Base-by-base conservation (phyloP, 2,329 filamentous ascomycete species). In the Colletotrichum sp. region DNA sequence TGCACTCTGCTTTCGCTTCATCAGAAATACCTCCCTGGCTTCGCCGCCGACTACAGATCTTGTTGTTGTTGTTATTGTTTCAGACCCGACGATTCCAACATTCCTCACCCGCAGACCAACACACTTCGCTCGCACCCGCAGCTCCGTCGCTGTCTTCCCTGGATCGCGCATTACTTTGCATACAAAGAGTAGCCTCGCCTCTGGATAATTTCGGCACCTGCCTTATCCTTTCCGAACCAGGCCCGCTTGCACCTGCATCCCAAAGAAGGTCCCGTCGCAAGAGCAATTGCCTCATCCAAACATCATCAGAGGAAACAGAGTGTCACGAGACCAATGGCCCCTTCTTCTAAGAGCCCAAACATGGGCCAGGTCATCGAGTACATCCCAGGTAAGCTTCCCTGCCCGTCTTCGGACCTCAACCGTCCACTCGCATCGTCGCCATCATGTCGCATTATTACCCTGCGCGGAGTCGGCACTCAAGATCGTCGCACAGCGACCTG, bases 281-380 rank as follows among this genome's bases (percentile, higher is more conserved):
- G 60, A 71, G 72, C 72, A 75, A 65, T 32, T 39, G 64, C 71
- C 71, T 36, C 36, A 16, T 36, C 49, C 24, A 55, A 13, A 68
- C n/a, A 65, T 4, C 24, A 26, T 64, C 49, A 59, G 34, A 69
- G 74, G 74, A 60, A 66, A 65, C 64, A 32, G 36, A 68, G 64
- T 66, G 64, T 60, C 64, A 26, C 71, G 55, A 76, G 62, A 63
- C 81, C 81, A 81, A 91, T 91, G 89, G 87, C 88, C 79, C 88
- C 89, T 85, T 88, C 89, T 79, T 86, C 84, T 79, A 83, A 84
- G 84, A 85, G 84, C 82, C 82, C 90, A 84, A 94, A 92, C 85
- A 92, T 95, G 87, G 96, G 95, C 78, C 95, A 98, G 88, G 93
- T 98, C 81, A 96, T 98, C 83, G 96, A 98, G 89, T 98, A 98